Evolutionary conservation across 2,329 filamentous ascomycete species (phyloP).

Genomic region (Cladosporium velox): DNA sequence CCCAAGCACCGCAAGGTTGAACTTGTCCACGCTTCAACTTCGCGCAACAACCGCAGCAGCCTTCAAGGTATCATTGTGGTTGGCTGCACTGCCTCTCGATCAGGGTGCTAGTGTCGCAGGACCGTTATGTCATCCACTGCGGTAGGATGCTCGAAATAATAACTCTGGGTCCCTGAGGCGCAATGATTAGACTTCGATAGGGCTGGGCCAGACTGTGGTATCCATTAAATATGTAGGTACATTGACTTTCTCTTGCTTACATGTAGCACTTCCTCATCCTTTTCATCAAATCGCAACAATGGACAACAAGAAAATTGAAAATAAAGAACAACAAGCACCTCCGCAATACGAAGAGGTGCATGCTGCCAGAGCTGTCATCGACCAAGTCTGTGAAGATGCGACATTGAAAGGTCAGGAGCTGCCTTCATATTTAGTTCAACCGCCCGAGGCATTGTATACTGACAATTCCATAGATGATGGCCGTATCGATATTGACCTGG

Average conservation of each 20-base stretch:
- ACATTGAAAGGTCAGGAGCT: background rate
- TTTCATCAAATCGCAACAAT: background rate
- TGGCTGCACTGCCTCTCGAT: background rate
- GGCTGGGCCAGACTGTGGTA: background rate
- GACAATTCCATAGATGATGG: slow-evolving; percentile 12
- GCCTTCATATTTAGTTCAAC: background rate
- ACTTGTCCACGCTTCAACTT: background rate
- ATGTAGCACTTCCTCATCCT: background rate
- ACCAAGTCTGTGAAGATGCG: background rate
- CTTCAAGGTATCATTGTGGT: background rate
- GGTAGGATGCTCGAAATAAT: background rate
- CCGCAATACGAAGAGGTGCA: slow-evolving; percentile 10
- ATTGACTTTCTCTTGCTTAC: background rate
- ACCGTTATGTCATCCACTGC: background rate
- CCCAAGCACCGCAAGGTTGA: background rate
- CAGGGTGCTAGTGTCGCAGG: background rate
- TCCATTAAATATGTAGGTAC: slow-evolving; percentile 1
- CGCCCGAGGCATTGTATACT: background rate
- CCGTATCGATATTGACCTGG: slow-evolving; percentile 19
- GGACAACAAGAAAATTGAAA: background rate
- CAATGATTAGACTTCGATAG: background rate
- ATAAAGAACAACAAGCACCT: background rate
- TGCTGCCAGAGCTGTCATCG: slow-evolving; percentile 1
- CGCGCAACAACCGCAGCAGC: background rate
- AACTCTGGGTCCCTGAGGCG: background rate